These are phyloP conservation scores for Adenanthera pavonina DNA, from an alignment of 306 rosid genomes.

Conservation along the genomic window DNA sequence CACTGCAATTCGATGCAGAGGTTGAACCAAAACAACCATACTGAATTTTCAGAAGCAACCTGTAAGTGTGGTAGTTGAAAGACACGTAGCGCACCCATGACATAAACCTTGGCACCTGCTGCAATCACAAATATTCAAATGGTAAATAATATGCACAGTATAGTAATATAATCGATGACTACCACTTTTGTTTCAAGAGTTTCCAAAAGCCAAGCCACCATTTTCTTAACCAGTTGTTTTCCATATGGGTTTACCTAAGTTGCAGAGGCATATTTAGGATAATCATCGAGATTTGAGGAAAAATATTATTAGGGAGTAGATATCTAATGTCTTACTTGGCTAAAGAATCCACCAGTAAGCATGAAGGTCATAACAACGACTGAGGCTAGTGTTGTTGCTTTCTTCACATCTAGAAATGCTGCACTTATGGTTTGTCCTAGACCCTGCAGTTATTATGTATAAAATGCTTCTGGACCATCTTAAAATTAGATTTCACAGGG, in stretches of 20 bases:
- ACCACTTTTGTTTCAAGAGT: not conserved
- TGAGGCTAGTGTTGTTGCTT: conserved; percentile 25
- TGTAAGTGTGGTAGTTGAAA: conserved; percentile 35
- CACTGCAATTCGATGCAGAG: conserved; percentile 2
- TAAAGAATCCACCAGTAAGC: conserved; percentile 27
- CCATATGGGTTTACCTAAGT: not conserved
- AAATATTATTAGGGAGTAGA: not conserved
- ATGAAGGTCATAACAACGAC: conserved; percentile 20
- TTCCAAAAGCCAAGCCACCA: not conserved
- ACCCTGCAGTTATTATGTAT: conserved; percentile 4
- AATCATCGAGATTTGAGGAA: not conserved
- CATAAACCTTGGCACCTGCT: conserved; percentile 33
- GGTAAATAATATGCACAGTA: not conserved
- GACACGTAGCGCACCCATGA: conserved; percentile 34
- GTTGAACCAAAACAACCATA: conserved; percentile 3
- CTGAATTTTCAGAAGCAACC: conserved; percentile 21
- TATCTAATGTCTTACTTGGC: conserved; percentile 6
- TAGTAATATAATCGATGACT: not conserved
- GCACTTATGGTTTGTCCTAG: conserved; percentile 25
- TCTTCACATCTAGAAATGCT: conserved; percentile 21
- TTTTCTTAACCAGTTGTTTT: not conserved
- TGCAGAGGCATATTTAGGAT: not conserved
- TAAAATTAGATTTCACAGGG: conserved; percentile 1
- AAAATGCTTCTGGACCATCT: not conserved
- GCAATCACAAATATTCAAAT: conserved; percentile 8